Evolutionary conservation across 1,284 basidiomycete species (phyloP).

Genomic region (Ustilago vetiveriae): DNA sequence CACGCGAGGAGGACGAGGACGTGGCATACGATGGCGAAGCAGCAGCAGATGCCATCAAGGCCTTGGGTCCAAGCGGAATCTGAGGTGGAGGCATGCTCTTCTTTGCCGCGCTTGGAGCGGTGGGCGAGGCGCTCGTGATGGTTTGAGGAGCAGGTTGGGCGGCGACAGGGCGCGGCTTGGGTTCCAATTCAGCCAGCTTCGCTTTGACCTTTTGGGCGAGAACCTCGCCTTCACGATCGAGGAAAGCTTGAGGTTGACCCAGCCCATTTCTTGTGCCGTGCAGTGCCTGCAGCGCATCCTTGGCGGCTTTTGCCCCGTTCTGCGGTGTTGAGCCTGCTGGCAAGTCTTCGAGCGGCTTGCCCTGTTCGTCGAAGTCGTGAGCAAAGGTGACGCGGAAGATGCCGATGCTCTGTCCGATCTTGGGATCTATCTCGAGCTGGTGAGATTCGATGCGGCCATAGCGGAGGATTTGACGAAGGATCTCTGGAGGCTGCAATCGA

Average conservation of each 20-base stretch:
- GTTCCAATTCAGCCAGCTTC: conserved; percentile 19
- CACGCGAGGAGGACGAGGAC: conserved; percentile 7
- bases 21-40: neutral
- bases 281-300: conserved; percentile 24
- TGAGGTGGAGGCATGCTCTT: conserved; percentile 32
- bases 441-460: conserved; percentile 78
- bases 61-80: conserved; percentile 22
- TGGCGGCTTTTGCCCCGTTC: conserved; percentile 45
- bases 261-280: conserved; percentile 33
- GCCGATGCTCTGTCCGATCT: conserved; percentile 83
- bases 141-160: conserved; percentile 1
- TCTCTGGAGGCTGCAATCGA: conserved; percentile 75
- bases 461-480: conserved; percentile 76
- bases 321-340: conserved; percentile 22
- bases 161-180: conserved; percentile 14
- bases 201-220: conserved; percentile 26
- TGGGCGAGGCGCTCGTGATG: conserved; percentile 9
- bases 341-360: conserved; percentile 10
- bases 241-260: conserved; percentile 13
- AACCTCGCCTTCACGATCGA: conserved; percentile 38
- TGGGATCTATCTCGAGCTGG: conserved; percentile 82
- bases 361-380: conserved; percentile 62
- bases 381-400: conserved; percentile 80
- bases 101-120: conserved; percentile 17
- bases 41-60: conserved; percentile 3